These are phyloP conservation scores for Daldinia concentrica DNA, from an alignment of 495 filamentous ascomycete species.

Conservation along the genomic window DNA sequence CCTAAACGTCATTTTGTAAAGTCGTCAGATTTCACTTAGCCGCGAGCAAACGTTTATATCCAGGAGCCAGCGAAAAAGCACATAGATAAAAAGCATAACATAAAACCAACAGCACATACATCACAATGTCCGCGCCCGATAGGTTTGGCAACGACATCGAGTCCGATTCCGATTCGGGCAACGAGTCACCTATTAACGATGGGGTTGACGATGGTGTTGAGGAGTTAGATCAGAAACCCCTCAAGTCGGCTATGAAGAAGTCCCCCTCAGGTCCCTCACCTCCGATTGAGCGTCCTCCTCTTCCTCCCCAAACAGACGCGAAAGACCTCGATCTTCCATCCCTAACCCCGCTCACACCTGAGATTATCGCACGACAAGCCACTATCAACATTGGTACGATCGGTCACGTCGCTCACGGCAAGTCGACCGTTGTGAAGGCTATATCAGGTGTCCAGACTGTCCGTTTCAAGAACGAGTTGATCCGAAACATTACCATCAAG, in stretches of 20 bases:
- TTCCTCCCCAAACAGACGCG: conserved; percentile 92
- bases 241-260: conserved; percentile 61
- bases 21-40: not conserved
- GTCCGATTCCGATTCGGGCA: conserved; percentile 47
- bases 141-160: conserved; percentile 46
- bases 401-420: conserved; percentile 98
- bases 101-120: not conserved
- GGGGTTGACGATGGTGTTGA: conserved; percentile 50
- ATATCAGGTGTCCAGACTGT: conserved; percentile 99
- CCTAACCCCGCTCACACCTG: conserved; percentile 86
- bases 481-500: conserved; percentile 99
- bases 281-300: conserved; percentile 58
- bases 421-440: conserved; percentile 97
- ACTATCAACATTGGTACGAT: conserved; percentile 99
- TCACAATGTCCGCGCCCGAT: conserved; percentile 41
- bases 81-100: not conserved
- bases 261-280: conserved; percentile 49
- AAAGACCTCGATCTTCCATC: conserved; percentile 79
- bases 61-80: not conserved
- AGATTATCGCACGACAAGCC: conserved; percentile 96
- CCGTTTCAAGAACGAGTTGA: conserved; percentile 98
- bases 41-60: not conserved
- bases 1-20: conserved; percentile 36
- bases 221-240: conserved; percentile 53
- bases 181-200: conserved; percentile 54